Conservation (phyloP, 2,329 filamentous ascomycete species). For the Fusarium piperis region DNA sequence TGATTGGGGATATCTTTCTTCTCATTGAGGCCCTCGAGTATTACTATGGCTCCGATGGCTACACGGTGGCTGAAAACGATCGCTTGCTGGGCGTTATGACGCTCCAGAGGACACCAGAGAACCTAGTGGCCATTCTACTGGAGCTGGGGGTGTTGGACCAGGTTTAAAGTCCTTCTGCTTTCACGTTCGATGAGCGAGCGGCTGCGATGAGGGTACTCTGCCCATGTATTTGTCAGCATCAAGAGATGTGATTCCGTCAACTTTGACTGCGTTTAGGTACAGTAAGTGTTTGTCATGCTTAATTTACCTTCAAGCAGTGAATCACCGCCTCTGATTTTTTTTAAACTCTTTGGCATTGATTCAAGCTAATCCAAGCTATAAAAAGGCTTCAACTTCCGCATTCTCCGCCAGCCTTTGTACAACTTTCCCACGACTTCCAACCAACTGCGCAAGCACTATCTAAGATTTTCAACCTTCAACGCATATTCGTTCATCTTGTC, state of each 20-base stretch:
- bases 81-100: background rate
- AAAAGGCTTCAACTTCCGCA: background rate
- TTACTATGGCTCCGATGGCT: background rate
- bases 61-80: background rate
- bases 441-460: background rate
- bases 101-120: background rate
- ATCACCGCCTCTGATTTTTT: background rate
- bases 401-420: background rate
- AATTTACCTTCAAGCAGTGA: background rate
- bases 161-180: background rate
- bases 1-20: background rate
- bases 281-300: background rate
- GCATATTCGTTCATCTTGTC: background rate
- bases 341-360: background rate
- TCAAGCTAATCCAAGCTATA: background rate
- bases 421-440: background rate
- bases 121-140: background rate
- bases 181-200: background rate
- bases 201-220: background rate
- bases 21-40: background rate
- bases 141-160: background rate
- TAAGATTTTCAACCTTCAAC: background rate
- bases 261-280: background rate
- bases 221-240: background rate
- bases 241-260: background rate